Conservation (phyloP, 2,329 filamentous ascomycete species). For the Orbilia javanica region DNA sequence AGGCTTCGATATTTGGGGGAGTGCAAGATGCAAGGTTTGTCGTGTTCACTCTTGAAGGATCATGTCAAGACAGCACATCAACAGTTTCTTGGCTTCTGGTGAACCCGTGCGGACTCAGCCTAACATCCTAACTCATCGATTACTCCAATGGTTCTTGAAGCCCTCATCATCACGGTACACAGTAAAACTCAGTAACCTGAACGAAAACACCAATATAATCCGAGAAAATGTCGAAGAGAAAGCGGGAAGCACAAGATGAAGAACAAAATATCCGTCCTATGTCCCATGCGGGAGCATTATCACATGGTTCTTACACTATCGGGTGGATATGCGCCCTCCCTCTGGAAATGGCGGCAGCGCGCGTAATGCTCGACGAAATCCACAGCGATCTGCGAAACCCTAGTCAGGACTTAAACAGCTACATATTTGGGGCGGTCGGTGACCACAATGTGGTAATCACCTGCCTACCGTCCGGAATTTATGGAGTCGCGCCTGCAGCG, state of each 20-base stretch:
- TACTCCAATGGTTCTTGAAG: background rate
- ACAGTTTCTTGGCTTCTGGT: too few relatives aligned
- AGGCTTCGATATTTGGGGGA: too few relatives aligned
- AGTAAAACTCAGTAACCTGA: background rate
- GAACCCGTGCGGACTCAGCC: too few relatives aligned
- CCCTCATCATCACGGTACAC: too few relatives aligned
- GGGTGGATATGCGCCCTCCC: constrained; percentile 41
- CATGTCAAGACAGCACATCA: too few relatives aligned
- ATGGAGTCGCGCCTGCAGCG: constrained; percentile 7
- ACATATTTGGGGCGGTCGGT: constrained; percentile 22
- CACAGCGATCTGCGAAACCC: constrained; percentile 12
- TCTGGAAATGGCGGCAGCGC: constrained; percentile 26
- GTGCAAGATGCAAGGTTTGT: too few relatives aligned
- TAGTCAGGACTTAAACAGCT: constrained; percentile 21
- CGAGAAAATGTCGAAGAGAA: constrained; percentile 14
- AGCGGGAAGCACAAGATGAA: background rate
- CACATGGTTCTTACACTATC: constrained; percentile 28
- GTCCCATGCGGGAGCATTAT: background rate
- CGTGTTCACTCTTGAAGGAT: too few relatives aligned
- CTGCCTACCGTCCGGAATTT: background rate
- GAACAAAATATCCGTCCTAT: background rate
- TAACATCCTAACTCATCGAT: too few relatives aligned
- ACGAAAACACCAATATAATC: too few relatives aligned
- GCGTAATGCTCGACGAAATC: constrained; percentile 27
- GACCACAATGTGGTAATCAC: constrained; percentile 36